These are phyloP conservation scores for Fomitopsis pinicola DNA, from an alignment of 1,284 basidiomycete genomes.

Conservation along the genomic window DNA sequence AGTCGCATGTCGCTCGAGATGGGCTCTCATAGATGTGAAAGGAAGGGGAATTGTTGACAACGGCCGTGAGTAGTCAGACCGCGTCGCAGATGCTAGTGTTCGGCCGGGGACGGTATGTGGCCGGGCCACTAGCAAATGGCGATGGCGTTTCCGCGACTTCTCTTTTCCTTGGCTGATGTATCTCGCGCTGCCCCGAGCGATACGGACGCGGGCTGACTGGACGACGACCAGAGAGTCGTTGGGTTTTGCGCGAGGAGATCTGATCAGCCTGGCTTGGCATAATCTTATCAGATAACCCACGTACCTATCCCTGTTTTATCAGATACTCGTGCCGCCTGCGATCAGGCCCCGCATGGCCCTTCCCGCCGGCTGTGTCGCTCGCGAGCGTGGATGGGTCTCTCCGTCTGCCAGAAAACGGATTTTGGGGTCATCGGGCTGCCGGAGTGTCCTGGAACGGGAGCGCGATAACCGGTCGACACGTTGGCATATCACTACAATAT, in stretches of 20 bases:
- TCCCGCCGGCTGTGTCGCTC: too few relatives aligned
- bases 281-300: not conserved
- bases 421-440: not conserved
- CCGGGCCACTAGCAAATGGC: not conserved
- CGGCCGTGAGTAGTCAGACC: too few relatives aligned
- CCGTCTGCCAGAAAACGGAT: not conserved
- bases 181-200: not conserved
- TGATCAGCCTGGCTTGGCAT: not conserved
- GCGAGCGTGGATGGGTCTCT: too few relatives aligned
- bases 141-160: not conserved
- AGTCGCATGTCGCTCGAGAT: not conserved
- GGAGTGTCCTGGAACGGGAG: not conserved
- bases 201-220: not conserved
- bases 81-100: too few relatives aligned
- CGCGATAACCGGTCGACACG: not conserved
- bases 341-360: too few relatives aligned
- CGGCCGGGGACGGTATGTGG: not conserved
- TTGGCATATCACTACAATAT: not conserved
- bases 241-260: not conserved
- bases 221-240: not conserved
- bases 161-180: not conserved
- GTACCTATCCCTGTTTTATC: not conserved
- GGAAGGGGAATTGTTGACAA: not conserved
- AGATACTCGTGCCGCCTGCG: not conserved
- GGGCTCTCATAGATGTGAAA: not conserved